Conservation (phyloP, 495 filamentous ascomycete species). For the Rostrohypoxylon terebratum region DNA sequence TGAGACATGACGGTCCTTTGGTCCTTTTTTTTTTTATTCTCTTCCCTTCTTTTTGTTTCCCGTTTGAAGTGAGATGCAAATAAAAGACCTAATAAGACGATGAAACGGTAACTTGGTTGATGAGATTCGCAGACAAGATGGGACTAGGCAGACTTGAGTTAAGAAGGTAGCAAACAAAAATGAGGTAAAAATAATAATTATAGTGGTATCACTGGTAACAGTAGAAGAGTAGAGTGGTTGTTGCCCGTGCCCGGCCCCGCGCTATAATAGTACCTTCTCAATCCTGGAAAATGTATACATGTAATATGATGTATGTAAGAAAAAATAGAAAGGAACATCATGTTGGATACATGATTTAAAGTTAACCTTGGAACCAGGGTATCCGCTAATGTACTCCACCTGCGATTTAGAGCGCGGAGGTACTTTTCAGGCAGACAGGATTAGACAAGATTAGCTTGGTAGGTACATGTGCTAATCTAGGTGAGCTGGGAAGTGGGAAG, state of each 20-base stretch:
- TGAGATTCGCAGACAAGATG: constrained; percentile 8
- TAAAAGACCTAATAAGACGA: not conserved
- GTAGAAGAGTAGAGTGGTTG: constrained; percentile 1
- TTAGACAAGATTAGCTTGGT: not conserved
- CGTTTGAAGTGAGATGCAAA: constrained; percentile 2
- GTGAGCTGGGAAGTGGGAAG: constrained; percentile 23
- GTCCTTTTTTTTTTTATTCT: no score
- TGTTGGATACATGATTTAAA: constrained; percentile 3
- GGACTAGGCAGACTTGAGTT: constrained; percentile 7
- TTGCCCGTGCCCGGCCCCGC: constrained; percentile 32
- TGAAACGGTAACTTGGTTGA: not conserved
- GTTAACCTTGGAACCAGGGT: constrained; percentile 4
- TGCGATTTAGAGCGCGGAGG: constrained; percentile 13
- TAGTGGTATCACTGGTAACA: not conserved
- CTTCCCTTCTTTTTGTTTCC: constrained; percentile 17
- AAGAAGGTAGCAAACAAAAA: constrained; percentile 33
- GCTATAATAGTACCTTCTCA: constrained; percentile 6
- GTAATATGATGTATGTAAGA: constrained; percentile 6
- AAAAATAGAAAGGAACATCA: constrained; percentile 5
- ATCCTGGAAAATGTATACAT: constrained; percentile 8
- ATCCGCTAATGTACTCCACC: constrained; percentile 4
- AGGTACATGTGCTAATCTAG: constrained; percentile 23
- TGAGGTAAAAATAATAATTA: constrained; percentile 3
- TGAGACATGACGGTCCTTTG: constrained; percentile 27
- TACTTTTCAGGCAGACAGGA: constrained; percentile 8